Percentiles rank a stretch among this genome's conserved stretches.
These are phyloP conservation scores for Microbotryum saponariae DNA, from an alignment of 1,284 basidiomycete genomes.

Conservation along the genomic window DNA sequence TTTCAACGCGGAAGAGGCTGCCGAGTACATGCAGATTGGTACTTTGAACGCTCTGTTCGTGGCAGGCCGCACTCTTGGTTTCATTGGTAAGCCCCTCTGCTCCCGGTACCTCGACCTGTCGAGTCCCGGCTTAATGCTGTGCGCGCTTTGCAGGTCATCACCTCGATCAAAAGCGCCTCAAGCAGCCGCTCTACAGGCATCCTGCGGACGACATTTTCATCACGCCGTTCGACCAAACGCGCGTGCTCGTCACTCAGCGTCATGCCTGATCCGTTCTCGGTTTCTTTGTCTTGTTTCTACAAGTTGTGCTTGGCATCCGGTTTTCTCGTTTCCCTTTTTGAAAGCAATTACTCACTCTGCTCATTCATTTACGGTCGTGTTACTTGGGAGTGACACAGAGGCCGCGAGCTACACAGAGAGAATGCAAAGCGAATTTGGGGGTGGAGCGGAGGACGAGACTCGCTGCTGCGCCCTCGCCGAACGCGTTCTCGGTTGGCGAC, in stretches of 20 bases:
- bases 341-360: too few species aligned
- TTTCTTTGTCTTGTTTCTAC: too few species aligned
- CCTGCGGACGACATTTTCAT: constrained; percentile 56
- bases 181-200: constrained; percentile 80
- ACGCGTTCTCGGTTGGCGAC: too few species aligned
- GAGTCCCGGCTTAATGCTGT: background rate
- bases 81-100: constrained; percentile 79
- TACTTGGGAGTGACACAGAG: too few species aligned
- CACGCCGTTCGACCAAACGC: constrained; percentile 12
- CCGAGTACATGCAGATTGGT: constrained; percentile 88
- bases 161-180: constrained; percentile 84
- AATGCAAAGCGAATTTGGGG: too few species aligned
- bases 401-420: too few species aligned
- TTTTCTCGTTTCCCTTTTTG: too few species aligned
- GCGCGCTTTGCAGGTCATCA: constrained; percentile 42
- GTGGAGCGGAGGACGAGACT: too few species aligned
- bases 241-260: constrained; percentile 16
- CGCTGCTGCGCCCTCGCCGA: too few species aligned
- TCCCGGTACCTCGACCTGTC: constrained; percentile 2
- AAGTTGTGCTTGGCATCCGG: too few species aligned
- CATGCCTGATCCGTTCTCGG: too few species aligned
- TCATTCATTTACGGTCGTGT: too few species aligned
- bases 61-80: constrained; percentile 92
- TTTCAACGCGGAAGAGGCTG: constrained; percentile 90
- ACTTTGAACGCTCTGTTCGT: constrained; percentile 95